Conservation (phyloP, 2,329 filamentous ascomycete species). For the Colletotrichum lupini region DNA sequence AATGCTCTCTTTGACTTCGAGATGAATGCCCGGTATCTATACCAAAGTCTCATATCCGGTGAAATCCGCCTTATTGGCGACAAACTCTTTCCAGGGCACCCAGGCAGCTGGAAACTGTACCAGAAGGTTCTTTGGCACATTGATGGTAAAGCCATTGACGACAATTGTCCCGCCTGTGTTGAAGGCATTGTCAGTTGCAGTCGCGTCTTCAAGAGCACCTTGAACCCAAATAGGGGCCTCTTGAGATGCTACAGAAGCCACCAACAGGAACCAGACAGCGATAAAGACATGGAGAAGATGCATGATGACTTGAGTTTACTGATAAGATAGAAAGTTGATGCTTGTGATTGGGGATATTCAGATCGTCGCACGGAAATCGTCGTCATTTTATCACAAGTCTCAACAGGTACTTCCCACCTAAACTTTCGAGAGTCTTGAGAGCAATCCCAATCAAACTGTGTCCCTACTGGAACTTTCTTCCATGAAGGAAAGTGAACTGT, state of each 20-base stretch:
- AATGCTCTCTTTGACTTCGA: background rate
- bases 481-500: no score
- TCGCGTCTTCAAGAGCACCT: slow-evolving; percentile 46
- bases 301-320: background rate
- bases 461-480: no score
- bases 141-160: slow-evolving; percentile 57
- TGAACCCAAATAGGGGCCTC: slow-evolving; percentile 47
- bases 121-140: slow-evolving; percentile 60
- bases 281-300: background rate
- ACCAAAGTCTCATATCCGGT: slow-evolving; percentile 50
- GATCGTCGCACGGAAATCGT: no score
- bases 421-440: no score
- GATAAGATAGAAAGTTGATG: background rate
- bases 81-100: slow-evolving; percentile 55
- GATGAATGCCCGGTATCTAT: background rate
- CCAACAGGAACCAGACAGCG: background rate
- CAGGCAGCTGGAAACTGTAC: slow-evolving; percentile 60
- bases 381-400: no score
- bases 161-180: slow-evolving; percentile 58
- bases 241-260: slow-evolving; percentile 39
- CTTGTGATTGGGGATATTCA: no score
- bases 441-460: no score
- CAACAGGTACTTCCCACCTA: no score
- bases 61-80: slow-evolving; percentile 43
- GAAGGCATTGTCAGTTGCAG: slow-evolving; percentile 46